Evolutionary conservation across 306 rosid genomes (phyloP), one percentile per base, ranked within the genome.

Genomic region (apple (Malus domestica)): DNA sequence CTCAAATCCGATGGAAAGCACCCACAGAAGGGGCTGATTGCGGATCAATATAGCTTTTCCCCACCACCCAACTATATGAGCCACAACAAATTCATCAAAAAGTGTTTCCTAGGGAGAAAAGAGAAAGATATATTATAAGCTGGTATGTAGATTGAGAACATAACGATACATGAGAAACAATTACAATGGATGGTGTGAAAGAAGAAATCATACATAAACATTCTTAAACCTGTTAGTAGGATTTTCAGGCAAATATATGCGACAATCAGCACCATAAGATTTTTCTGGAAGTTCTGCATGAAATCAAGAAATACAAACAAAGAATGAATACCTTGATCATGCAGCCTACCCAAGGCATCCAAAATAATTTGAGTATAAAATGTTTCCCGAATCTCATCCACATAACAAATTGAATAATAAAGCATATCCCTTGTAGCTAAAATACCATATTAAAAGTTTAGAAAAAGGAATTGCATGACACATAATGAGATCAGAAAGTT

Each of bases 11-110:
- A 96, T 84, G 5, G 99, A 96, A 25, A 96, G 80, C 72, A 90
- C 93, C 99, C 99, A 96, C 46, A 96, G 88, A 84, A 96, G 98
- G 49, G 98, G 96, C 80, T 96, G 99, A 81, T 96, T 96, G 51
- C 99, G 99, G 74, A 96, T 90, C 97, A 96, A 79, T 83, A 96
- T 96, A 46, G 99, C 99, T 78, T 96, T 96, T 8, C 99, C 98
- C 99, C 99, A 96, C 99, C 99, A 96, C 25, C 99, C 99, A 83
- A 96, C 89, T 61, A 96, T 88, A 85, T 96, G 99, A 83, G 99
- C 99, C 3, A 86, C 75, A 77, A 92, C 99, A 87, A 96, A 96
- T 80, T 96, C 99, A 79, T 96, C 99, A 81, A 96, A 92, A 87
- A 96, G 92, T 27, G 98, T 92, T 58, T 90, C 99, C 99, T 96